Evolutionary conservation across 805 yeast species (phyloP).

Genomic region (Kodamaea laetipori): DNA sequence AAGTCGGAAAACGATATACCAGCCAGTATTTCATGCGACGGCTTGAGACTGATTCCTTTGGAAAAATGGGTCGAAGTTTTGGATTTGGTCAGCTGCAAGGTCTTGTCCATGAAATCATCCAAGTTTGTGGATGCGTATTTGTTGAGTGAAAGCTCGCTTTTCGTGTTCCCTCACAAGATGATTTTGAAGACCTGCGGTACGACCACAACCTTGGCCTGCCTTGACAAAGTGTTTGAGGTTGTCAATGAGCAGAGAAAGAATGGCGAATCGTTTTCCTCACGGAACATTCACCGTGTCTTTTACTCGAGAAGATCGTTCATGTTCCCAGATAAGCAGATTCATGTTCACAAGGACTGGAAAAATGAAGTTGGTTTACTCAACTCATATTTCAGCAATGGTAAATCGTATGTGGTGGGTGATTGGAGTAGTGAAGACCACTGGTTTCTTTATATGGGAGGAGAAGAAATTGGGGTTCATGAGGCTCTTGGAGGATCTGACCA

Average conservation of each 20-base stretch:
- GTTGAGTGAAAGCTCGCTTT: conserved; percentile 84
- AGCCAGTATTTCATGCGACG: conserved; percentile 39
- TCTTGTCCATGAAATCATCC: conserved; percentile 75
- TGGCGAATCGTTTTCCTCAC: conserved; percentile 23
- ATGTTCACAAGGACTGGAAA: conserved; percentile 83
- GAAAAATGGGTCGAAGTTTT: conserved; percentile 70
- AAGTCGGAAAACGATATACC: conserved; percentile 47
- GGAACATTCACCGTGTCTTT: conserved; percentile 64
- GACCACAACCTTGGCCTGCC: conserved; percentile 82
- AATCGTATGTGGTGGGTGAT: conserved; percentile 72
- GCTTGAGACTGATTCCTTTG: conserved; percentile 56
- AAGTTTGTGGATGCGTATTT: conserved; percentile 75
- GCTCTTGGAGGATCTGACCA: conserved; percentile 46
- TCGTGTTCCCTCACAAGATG: conserved; percentile 83
- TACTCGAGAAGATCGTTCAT: conserved; percentile 90
- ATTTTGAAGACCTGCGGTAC: conserved; percentile 96
- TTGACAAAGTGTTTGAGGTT: conserved; percentile 59
- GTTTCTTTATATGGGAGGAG: conserved; percentile 64
- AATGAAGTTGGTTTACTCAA: conserved; percentile 75
- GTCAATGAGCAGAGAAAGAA: conserved; percentile 30
- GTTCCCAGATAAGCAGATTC: conserved; percentile 84
- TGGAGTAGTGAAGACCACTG: conserved; percentile 82
- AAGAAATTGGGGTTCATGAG: conserved; percentile 1
- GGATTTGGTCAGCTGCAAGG: conserved; percentile 84
- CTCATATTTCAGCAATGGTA: conserved; percentile 61